These are phyloP conservation scores for Teratosphaeria pseudoeucalypti DNA, from an alignment of 2,329 filamentous ascomycete species.

Conservation along the genomic window DNA sequence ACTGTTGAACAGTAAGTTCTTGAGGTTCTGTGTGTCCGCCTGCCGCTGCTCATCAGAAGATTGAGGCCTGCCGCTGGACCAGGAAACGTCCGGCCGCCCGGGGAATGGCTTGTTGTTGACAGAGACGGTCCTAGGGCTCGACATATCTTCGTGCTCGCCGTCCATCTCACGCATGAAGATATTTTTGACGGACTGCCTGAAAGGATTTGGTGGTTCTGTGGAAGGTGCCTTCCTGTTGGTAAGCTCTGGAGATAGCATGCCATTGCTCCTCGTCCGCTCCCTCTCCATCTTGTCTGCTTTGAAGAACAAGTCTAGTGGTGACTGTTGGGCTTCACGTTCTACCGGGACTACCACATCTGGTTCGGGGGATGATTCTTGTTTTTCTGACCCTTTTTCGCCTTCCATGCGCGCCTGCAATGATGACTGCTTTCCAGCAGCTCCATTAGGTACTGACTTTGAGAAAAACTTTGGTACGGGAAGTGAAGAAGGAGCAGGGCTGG, in stretches of 20 bases:
- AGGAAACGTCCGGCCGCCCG: constrained; percentile 22
- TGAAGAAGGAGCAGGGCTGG: constrained; percentile 81
- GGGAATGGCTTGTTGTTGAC: constrained; percentile 12
- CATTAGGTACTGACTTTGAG: constrained; percentile 63
- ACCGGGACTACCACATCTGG: constrained; percentile 33
- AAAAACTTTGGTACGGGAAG: constrained; percentile 86
- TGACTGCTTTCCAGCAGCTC: constrained; percentile 34
- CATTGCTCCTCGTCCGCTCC: constrained; percentile 48
- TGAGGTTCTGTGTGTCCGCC: constrained; percentile 32
- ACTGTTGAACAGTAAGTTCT: constrained; percentile 33
- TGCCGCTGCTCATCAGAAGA: constrained; percentile 38
- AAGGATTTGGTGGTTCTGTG: constrained; percentile 16
- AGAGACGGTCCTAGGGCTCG: constrained; percentile 14
- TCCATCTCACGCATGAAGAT: constrained; percentile 63
- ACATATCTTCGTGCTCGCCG: constrained; percentile 29
- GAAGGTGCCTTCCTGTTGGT: constrained; percentile 21
- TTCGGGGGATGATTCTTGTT: constrained; percentile 43
- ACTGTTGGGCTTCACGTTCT: constrained; percentile 43
- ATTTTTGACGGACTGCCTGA: constrained; percentile 34
- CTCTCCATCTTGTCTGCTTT: constrained; percentile 73
- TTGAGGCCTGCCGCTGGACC: constrained; percentile 9
- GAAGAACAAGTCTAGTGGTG: constrained; percentile 84
- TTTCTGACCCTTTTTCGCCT: constrained; percentile 30
- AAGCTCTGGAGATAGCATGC: constrained; percentile 45
- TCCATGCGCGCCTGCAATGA: constrained; percentile 35